Conservation (phyloP, 768 basidiomycete genomes). For the Coprinopsis cinerea region DNA sequence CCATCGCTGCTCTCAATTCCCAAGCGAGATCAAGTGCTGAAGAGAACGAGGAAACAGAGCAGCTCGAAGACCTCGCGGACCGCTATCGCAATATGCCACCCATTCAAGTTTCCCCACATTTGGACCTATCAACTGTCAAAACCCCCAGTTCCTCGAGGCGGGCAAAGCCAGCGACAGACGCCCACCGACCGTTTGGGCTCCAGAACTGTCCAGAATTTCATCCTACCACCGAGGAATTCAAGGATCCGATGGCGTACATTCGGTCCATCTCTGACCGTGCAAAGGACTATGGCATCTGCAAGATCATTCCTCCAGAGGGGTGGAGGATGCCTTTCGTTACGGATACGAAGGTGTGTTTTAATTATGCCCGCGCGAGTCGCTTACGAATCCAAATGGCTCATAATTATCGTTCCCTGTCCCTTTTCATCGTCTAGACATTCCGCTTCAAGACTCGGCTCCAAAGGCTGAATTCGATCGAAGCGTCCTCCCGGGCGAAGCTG, state of each 20-base stretch:
- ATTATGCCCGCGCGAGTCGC: not conserved
- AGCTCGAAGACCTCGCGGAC: conserved; percentile 43
- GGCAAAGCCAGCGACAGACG: conserved; percentile 30
- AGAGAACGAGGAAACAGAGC: conserved; percentile 48
- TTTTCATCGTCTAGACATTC: conserved; percentile 52
- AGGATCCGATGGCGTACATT: conserved; percentile 92
- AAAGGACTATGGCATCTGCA: conserved; percentile 83
- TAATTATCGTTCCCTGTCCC: conserved; percentile 22
- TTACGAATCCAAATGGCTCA: conserved; percentile 16
- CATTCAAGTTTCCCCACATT: conserved; percentile 53
- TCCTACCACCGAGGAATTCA: conserved; percentile 88
- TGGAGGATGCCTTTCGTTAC: conserved; percentile 98
- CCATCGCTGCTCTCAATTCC: conserved; percentile 70
- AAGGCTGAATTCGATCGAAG: conserved; percentile 94
- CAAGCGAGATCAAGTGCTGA: conserved; percentile 54
- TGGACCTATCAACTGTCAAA: conserved; percentile 71
- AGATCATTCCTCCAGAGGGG: conserved; percentile 86
- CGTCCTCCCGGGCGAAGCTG: conserved; percentile 91
- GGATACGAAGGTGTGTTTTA: conserved; percentile 75
- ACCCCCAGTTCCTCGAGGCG: conserved; percentile 44
- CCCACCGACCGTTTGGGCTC: conserved; percentile 70
- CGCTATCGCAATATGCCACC: conserved; percentile 47
- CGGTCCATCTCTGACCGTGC: conserved; percentile 70
- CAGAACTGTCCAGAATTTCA: conserved; percentile 86
- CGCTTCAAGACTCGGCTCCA: conserved; percentile 95